These are phyloP conservation scores for Umbelopsis vinacea DNA, from an alignment of 192 early-diverging fungal genomes.

Conservation along the genomic window DNA sequence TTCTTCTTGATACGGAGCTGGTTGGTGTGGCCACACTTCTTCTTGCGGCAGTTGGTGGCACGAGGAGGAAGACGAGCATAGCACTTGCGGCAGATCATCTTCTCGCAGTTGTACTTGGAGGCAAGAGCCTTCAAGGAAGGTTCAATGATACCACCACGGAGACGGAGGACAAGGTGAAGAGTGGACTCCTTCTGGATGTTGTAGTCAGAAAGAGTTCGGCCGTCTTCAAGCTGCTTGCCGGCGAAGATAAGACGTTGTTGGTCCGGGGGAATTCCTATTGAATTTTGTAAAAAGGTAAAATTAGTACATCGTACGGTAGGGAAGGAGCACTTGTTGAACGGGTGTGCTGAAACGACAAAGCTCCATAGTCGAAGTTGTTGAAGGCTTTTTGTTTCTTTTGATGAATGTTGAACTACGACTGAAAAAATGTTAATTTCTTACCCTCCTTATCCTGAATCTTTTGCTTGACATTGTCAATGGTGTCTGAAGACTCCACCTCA, in stretches of 20 bases:
- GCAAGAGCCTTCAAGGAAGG: slow-evolving; percentile 98
- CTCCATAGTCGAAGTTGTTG: no score
- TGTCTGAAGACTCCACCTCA: slow-evolving; percentile 66
- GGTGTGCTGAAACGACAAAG: not conserved
- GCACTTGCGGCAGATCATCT: slow-evolving; percentile 99
- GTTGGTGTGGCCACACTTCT: slow-evolving; percentile 99
- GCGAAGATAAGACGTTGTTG: slow-evolving; percentile 99
- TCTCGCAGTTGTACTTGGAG: slow-evolving; percentile 99
- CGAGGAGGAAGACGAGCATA: slow-evolving; percentile 99
- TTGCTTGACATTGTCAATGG: slow-evolving; percentile 53
- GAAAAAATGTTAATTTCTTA: slow-evolving; percentile 24
- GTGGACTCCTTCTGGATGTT: slow-evolving; percentile 99
- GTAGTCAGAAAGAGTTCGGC: slow-evolving; percentile 97
- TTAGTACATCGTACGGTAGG: not conserved
- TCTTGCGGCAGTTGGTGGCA: slow-evolving; percentile 99
- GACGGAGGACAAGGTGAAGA: slow-evolving; percentile 94
- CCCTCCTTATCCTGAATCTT: slow-evolving; percentile 53
- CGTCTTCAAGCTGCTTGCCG: slow-evolving; percentile 99
- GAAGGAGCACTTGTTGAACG: not conserved
- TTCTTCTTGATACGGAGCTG: slow-evolving; percentile 99
- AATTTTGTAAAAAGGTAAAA: not conserved
- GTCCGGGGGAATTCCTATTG: slow-evolving; percentile 92
- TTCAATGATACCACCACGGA: slow-evolving; percentile 98
- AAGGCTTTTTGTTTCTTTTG: no score
- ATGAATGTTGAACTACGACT: no score